Base-by-base conservation (phyloP, 164 flowering plant species). In the Malania oleifera region DNA sequence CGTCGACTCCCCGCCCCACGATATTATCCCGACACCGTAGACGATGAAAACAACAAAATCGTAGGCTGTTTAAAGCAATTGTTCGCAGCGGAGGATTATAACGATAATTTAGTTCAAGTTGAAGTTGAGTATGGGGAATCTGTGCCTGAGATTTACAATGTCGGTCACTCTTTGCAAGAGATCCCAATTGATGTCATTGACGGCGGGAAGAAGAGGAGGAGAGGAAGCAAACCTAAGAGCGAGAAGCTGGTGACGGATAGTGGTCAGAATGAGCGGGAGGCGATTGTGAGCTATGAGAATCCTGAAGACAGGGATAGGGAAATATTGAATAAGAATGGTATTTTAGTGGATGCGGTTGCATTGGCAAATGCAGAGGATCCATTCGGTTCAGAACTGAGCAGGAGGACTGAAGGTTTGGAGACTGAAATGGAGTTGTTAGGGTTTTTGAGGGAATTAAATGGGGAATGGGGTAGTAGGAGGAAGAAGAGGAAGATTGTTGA, bases 401-500 rank as follows among this genome's bases (percentile, higher is more conserved):
- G 73, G 80, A 71, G 72, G 56, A 84, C 93, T 1, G 67, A 35
- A 34, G 95, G 87, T 12, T 53, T 82, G 78, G 53, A 39, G 53
- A 80, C 66, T 1, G 77, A 77, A 43, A 83, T 57, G 23, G 80
- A 77, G 56, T 67, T 86, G 57, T 62, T 86, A 39, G 87, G 59
- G 54, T 88, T 78, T 62, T 19, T 91, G 72, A 64, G 24, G 15
- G 74, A 74, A 17, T 68, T 88, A 71, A 62, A 63, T 7, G 98
- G 96, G 35, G 61, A 65, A 37, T 88, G 95, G 98, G 86, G 72
- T 39, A 83, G 84, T 64, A 62, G 72, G 64, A 80, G 90, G 72
- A 77, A 68, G 83, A 91, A 82, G 80, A 86, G 77, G 79, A 86
- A 67, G 82, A 62, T 86, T 60, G 92, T 89, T 15, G 85, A 82